A percentile compares a stretch with the other conserved stretches of the same genome.
Evolutionary conservation across 768 basidiomycete genomes (phyloP).

Genomic region (Mycena sanguinolenta): DNA sequence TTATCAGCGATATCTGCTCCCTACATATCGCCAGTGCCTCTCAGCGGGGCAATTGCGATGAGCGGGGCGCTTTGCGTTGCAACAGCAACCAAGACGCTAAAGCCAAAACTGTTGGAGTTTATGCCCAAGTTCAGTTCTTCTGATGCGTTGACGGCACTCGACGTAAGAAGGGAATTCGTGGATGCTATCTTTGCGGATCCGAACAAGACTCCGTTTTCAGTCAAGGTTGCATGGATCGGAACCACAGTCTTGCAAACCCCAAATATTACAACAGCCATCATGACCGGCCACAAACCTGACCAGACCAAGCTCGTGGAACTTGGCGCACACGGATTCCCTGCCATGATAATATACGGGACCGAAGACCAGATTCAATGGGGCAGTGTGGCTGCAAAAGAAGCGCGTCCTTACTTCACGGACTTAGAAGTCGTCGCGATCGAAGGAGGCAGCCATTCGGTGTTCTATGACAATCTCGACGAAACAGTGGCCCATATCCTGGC

Average conservation of each 20-base stretch:
- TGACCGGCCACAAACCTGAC: slow-evolving; percentile 18
- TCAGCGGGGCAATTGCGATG: slow-evolving; percentile 29
- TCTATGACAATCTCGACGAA: slow-evolving; percentile 33
- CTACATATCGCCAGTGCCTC: slow-evolving; percentile 31
- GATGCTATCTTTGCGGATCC: slow-evolving; percentile 26
- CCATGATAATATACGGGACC: slow-evolving; percentile 33
- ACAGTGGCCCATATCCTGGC: slow-evolving; percentile 24
- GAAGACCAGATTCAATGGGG: slow-evolving; percentile 30
- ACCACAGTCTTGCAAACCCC: slow-evolving; percentile 14
- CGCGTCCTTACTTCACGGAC: slow-evolving; percentile 27
- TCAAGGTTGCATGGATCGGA: slow-evolving; percentile 32
- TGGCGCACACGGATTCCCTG: slow-evolving; percentile 27
- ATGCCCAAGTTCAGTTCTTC: slow-evolving; percentile 6
- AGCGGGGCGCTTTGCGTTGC: slow-evolving; percentile 25
- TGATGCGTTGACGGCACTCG: slow-evolving; percentile 25
- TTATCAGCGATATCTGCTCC: slow-evolving; percentile 32
- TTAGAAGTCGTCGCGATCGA: slow-evolving; percentile 27
- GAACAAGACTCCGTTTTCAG: slow-evolving; percentile 3
- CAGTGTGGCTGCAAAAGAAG: slow-evolving; percentile 14
- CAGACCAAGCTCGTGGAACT: slow-evolving; percentile 23
- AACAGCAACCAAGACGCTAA: slow-evolving; percentile 15
- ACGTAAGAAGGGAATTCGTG: slow-evolving; percentile 21
- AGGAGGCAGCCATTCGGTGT: slow-evolving; percentile 33
- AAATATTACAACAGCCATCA: neutral
- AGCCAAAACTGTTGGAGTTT: slow-evolving; percentile 14